A percentile compares a stretch with the other conserved stretches of the same genome.
Evolutionary conservation across 1,139 yeast genomes (phyloP).

Genomic region (Lodderomyces margitis): DNA sequence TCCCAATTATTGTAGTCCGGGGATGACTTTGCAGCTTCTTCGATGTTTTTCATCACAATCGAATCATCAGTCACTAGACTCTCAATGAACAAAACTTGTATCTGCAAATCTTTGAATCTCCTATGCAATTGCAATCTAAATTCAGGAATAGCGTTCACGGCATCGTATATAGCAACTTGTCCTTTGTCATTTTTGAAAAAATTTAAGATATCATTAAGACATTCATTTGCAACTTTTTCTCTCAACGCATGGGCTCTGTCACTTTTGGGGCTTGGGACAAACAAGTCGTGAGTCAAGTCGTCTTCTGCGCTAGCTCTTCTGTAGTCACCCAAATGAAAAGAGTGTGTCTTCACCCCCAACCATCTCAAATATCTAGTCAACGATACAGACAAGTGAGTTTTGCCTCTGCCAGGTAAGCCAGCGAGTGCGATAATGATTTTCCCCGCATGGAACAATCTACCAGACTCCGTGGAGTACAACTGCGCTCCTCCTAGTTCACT

Average conservation of each 20-base stretch:
- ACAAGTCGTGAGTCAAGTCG: conserved; percentile 67
- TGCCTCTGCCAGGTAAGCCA: conserved; percentile 96
- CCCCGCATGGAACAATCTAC: conserved; percentile 92
- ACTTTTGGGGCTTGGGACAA: conserved; percentile 58
- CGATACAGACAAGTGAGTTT: conserved; percentile 89
- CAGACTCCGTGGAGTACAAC: conserved; percentile 85
- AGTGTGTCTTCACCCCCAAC: conserved; percentile 90
- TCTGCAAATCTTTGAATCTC: conserved; percentile 53
- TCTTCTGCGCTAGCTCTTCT: conserved; percentile 60
- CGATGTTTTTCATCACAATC: conserved; percentile 70
- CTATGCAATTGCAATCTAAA: conserved; percentile 61
- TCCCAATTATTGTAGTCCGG: conserved; percentile 86
- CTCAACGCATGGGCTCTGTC: conserved; percentile 56
- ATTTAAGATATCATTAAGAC: conserved; percentile 64
- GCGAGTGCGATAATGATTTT: conserved; percentile 85
- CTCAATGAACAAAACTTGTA: conserved; percentile 85
- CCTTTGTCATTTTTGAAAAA: conserved; percentile 78
- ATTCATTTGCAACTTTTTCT: conserved; percentile 56
- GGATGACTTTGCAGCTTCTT: conserved; percentile 77
- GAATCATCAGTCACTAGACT: conserved; percentile 75
- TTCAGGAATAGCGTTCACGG: conserved; percentile 78
- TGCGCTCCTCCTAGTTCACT: conserved; percentile 74
- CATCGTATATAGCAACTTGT: conserved; percentile 95
- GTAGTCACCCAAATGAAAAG: conserved; percentile 91
- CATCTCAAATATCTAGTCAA: conserved; percentile 89